Percentiles rank a stretch among this genome's conserved stretches.
These are phyloP conservation scores for Verticillium albo-atrum DNA, from an alignment of 2,329 filamentous ascomycete species.

Conservation along the genomic window DNA sequence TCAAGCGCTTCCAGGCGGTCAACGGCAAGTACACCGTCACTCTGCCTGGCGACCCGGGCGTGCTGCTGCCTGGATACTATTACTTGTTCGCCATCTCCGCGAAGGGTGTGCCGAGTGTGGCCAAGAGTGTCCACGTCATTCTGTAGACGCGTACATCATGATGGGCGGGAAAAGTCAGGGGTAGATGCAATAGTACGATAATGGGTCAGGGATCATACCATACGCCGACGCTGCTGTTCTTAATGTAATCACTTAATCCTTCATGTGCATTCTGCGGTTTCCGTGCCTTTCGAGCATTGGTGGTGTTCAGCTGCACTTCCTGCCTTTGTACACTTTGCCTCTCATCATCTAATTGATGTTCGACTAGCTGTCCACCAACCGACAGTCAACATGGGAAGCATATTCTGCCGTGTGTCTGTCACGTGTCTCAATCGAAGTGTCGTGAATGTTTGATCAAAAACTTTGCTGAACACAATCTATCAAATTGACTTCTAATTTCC, in stretches of 20 bases:
- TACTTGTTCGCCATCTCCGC: conserved; percentile 46
- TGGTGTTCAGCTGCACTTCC: too few relatives aligned
- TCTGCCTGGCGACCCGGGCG: conserved; percentile 42
- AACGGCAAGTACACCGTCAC: conserved; percentile 30
- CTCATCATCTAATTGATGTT: too few relatives aligned
- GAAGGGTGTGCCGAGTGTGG: conserved; percentile 40
- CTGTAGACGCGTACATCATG: conserved; percentile 4
- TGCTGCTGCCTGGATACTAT: conserved; percentile 49
- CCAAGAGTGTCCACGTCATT: conserved; percentile 30
- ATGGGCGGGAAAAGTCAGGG: too few relatives aligned
- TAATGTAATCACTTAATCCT: background rate
- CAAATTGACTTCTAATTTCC: background rate
- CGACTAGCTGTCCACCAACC: too few relatives aligned
- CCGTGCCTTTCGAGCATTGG: background rate
- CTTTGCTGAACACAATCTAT: too few relatives aligned
- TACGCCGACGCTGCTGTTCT: background rate
- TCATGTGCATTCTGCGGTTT: background rate
- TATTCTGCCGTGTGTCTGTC: too few relatives aligned
- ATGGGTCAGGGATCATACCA: background rate
- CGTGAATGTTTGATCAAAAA: too few relatives aligned
- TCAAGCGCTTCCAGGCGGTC: conserved; percentile 22
- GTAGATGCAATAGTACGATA: too few relatives aligned
- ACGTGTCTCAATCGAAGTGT: too few relatives aligned
- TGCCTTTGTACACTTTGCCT: too few relatives aligned
- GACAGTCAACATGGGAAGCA: too few relatives aligned